Conservation (phyloP, 768 basidiomycete genomes). For the Phlebiopsis flavidoalba region DNA sequence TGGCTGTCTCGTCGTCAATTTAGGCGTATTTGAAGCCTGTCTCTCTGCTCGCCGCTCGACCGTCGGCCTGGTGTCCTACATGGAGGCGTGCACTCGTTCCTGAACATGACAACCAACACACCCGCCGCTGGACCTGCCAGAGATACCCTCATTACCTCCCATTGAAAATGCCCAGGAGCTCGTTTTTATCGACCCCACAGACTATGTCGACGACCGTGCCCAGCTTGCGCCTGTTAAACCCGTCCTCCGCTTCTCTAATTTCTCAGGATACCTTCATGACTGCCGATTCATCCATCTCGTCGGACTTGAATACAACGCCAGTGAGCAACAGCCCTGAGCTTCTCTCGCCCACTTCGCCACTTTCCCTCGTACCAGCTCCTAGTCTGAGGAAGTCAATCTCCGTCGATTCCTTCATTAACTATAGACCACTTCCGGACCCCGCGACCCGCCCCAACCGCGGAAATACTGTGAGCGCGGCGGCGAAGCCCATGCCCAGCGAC, state of each 20-base stretch:
- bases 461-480: slow-evolving; percentile 5
- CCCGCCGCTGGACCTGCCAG: slow-evolving; percentile 25
- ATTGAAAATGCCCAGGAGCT: slow-evolving; percentile 35
- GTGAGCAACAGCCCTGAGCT: slow-evolving; percentile 23
- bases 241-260: slow-evolving; percentile 24
- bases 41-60: background rate
- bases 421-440: slow-evolving; percentile 13
- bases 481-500: background rate
- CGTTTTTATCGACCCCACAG: slow-evolving; percentile 23
- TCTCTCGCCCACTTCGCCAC: slow-evolving; percentile 17
- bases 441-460: slow-evolving; percentile 8
- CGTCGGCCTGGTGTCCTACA: background rate
- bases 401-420: slow-evolving; percentile 65
- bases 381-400: slow-evolving; percentile 70
- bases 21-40: background rate
- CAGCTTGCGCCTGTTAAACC: slow-evolving; percentile 40
- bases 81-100: slow-evolving; percentile 8
- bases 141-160: slow-evolving; percentile 40
- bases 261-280: slow-evolving; percentile 24
- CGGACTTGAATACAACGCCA: slow-evolving; percentile 14
- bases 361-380: slow-evolving; percentile 30
- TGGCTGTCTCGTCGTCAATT: background rate
- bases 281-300: slow-evolving; percentile 20
- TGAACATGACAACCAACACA: slow-evolving; percentile 23
- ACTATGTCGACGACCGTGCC: slow-evolving; percentile 34